Evolutionary conservation across 345 rosid species (phyloP), one percentile per base, ranked within the genome.

Genomic region (Hibiscus mutabilis): DNA sequence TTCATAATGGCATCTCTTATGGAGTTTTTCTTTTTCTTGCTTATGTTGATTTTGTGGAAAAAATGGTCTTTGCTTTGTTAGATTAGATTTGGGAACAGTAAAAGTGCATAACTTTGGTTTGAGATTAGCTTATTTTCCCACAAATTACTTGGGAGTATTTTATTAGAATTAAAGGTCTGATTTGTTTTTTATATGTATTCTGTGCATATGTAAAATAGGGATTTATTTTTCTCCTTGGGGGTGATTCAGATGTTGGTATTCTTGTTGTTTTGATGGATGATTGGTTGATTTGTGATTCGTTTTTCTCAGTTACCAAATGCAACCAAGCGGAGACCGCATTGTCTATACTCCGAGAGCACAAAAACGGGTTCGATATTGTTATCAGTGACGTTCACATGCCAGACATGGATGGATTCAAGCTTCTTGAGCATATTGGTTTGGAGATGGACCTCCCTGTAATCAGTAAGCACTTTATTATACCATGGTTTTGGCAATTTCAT

Each of bases 381-480:
- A 75, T 95, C 64, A 88, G 91, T 33, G 97, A 89, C 79, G 92
- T 95, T 18, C 92, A 90, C 75, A 89, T 90, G 93, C 97, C 97
- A 5, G 90, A 85, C 79, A 92, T 95, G 92, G 88, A 88, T 74
- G 98, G 98, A 4, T 86, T 85, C 84, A 83, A 92, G 66, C 97
- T 95, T 29, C 93, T 85, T 6, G 92, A 82, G 44, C 85, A 79
- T 46, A 83, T 95, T 2, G 86, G 91, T 27, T 74, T 87, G 67
- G 90, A 92, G 77, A 87, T 95, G 91, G 92, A 92, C 68, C 86
- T 95, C 68, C 99, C 99, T 37, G 97, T 90, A 56, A 88, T 92
- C 66, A 86, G 98, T 92, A 89, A 73, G 92, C 72, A 27, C 53
- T 16, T n/a, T 44, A 35, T 35, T 6, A 5, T 35, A 6, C 58